A percentile compares a stretch with the other conserved stretches of the same genome.
Evolutionary conservation across 345 rosid species (phyloP).

Genomic region (Dovyalis caffra): DNA sequence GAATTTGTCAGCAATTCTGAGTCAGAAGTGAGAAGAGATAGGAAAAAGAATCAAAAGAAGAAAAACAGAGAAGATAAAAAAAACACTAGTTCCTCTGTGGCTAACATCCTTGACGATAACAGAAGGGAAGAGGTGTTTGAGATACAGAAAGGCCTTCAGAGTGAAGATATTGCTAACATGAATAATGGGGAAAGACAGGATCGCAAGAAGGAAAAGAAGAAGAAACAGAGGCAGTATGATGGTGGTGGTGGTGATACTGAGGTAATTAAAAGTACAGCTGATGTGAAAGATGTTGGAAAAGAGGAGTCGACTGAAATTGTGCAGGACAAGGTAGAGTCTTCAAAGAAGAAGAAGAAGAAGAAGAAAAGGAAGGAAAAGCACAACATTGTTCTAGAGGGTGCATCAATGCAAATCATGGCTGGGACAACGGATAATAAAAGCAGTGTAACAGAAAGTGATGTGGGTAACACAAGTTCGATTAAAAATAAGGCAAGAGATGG

Average conservation of each 20-base stretch:
- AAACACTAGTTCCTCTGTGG: not conserved
- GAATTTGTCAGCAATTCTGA: not conserved
- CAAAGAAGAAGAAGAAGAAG: constrained; percentile 14
- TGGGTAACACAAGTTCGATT: not conserved
- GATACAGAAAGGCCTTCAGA: not conserved
- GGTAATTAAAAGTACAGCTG: not conserved
- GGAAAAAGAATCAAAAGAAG: constrained; percentile 7
- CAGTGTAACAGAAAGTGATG: not conserved
- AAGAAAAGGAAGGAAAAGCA: constrained; percentile 17
- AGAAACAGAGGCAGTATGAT: not conserved
- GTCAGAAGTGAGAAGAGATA: constrained; percentile 3
- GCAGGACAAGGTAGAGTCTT: constrained; percentile 8
- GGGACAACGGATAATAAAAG: not conserved
- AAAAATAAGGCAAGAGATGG: constrained; percentile 2
- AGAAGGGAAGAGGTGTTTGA: not conserved
- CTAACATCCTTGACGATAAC: not conserved
- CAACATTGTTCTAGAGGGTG: not conserved
- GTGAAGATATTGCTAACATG: not conserved
- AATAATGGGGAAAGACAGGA: not conserved
- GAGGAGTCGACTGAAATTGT: not conserved
- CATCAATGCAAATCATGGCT: not conserved
- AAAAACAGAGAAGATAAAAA: not conserved
- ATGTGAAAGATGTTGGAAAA: constrained; percentile 1
- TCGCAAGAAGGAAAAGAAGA: not conserved
- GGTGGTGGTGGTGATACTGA: not conserved